Evolutionary conservation across 371 early-diverging fungal species (phyloP), one percentile per base, ranked within the genome.

Genomic region (Apophysomyces ossiformis): DNA sequence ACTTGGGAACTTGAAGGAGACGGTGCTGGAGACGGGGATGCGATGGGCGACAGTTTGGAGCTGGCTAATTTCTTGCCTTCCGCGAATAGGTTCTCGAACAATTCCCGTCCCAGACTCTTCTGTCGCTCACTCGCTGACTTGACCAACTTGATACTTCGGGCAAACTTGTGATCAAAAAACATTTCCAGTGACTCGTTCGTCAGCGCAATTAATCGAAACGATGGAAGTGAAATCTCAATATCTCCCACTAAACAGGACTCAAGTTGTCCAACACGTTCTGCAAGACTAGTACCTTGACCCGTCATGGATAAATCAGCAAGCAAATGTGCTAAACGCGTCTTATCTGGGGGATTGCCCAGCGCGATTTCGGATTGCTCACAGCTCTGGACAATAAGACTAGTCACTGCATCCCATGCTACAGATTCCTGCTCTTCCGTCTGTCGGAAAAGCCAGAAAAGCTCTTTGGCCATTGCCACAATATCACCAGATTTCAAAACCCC

Each of bases 401-500:
- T 85, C 26, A 92, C 83, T 0, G 88, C 79, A 21, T 83, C 81
- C 69, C 90, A 79, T 26, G 85, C 85, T 1, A 73, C 56, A 43
- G 88, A 26, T 26, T 26, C 85, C 18, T 89, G 84, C 45, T 81
- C 78, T 21, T 76, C 75, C 18, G 65, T 63, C 21, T 57, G 64
- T 2, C 88, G 70, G 67, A 90, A 82, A 4, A 95, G 67, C 70
- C 90, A 92, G 21, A 93, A 83, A 9, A 97, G 67, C 58, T 92
- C 90, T 71, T 95, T 92, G 1, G 93, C 90, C 74, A 96, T 81
- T 56, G 85, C 85, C 63, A 93, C 81, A n/a, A 95, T 78, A 64
- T 96, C 94, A 45, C 89, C 86, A 47, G 90, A 87, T 38, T 71
- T 82, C 39, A 96, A 70, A 18, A 72, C 68, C 2, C 87, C 90